Evolutionary conservation across 306 rosid genomes (phyloP), one percentile per base, ranked within the genome.

Genomic region (Malus sylvestris): DNA sequence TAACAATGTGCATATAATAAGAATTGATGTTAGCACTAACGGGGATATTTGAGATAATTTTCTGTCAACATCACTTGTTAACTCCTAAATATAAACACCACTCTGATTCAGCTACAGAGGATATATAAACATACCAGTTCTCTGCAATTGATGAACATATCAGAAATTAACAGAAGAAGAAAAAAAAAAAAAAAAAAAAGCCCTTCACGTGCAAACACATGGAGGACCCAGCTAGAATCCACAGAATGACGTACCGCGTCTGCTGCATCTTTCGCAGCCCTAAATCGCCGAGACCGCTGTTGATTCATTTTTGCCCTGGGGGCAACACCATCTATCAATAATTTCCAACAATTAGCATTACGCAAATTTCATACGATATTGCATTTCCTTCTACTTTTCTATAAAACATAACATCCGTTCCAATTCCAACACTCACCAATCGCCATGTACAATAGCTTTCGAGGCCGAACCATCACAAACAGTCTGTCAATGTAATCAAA

Each of bases 301-400:
- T 96, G 99, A 77, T 92, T 96, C 99, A 96, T 96, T 81, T 96
- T 96, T n/a, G 99, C 99, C 89, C 99, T 89, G 3, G 99, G 99
- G 59, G 99, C 99, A 87, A 96, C 99, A 79, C 99, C 99, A 80
- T 96, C 99, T 96, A 83, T 65, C 74, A 81, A 60, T 74, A 49
- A 66, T 51, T 66, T 62, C 23, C 73, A 64, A 29, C 66, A 29
- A 73, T 72, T 52, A 83, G 81, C 35, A 78, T 77, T 61, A 61
- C 11, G 77, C 19, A 83, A 64, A 67, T 9, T 38, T 51, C 57
- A 78, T 71, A 64, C 6, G 19, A 71, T 38, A 20, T 59, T 19
- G 63, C 65, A 30, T 60, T n/a, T 46, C 20, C 23, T 61, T 20
- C 3, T 25, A 67, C 20, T 32, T 71, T 25, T 30, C 8, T 16